These are phyloP conservation scores for Termitomyces sp. DNA, from an alignment of 768 basidiomycete genomes.

Conservation along the genomic window DNA sequence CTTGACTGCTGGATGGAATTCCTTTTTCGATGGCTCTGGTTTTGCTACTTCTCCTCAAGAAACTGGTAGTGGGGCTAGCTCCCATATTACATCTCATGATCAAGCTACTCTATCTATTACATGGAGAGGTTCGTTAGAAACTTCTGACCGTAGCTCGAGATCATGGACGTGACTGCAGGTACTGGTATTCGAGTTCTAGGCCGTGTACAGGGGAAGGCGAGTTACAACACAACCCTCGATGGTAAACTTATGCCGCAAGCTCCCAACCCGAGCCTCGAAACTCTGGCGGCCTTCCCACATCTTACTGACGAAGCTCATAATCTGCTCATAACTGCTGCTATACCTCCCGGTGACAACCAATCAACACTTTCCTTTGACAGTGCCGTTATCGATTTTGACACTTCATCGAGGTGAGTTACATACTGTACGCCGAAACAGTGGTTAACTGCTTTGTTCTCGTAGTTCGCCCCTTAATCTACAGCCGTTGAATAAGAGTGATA, in stretches of 20 bases:
- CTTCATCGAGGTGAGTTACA: conserved; percentile 1
- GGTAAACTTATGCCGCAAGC: conserved; percentile 25
- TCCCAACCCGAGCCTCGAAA: conserved; percentile 26
- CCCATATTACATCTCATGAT: conserved; percentile 59
- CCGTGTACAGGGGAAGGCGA: conserved; percentile 34
- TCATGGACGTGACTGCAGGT: conserved; percentile 35
- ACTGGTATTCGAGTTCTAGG: conserved; percentile 63
- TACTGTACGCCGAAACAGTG: background rate
- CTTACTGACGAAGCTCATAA: conserved; percentile 51
- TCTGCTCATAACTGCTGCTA: conserved; percentile 50
- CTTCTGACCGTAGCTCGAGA: background rate
- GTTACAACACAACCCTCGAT: conserved; percentile 53
- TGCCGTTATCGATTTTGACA: conserved; percentile 2
- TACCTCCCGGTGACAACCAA: conserved; percentile 17
- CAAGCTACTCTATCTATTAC: conserved; percentile 52
- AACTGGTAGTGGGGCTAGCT: conserved; percentile 52
- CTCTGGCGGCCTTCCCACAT: conserved; percentile 48
- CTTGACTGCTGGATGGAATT: conserved; percentile 63
- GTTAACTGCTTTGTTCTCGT: background rate
- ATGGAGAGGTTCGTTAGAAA: conserved; percentile 56
- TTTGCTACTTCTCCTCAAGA: conserved; percentile 39
- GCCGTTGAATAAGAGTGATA: conserved; percentile 39
- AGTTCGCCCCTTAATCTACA: conserved; percentile 17
- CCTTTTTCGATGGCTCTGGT: conserved; percentile 52
- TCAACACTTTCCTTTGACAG: conserved; percentile 40